Base-by-base conservation (phyloP, 495 filamentous ascomycete species). In the Copromyces sp. region DNA sequence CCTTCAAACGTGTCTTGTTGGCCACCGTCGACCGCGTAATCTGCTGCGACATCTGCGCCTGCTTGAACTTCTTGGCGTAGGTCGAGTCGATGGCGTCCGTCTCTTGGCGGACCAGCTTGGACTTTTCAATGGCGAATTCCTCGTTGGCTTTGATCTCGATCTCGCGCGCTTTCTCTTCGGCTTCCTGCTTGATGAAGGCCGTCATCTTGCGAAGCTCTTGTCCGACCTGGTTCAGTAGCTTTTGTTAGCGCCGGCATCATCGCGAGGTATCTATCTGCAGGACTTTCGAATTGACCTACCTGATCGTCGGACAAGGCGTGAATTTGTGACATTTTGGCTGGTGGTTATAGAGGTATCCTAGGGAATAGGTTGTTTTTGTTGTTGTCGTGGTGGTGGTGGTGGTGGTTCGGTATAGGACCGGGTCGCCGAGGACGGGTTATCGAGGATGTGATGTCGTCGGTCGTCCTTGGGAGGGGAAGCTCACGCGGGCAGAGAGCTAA, bases 171-270 rank as follows among this genome's bases (percentile, higher is more conserved):
- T 99, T 99, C 81, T 99, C 96, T 44, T 90, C 85, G 35, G 96
- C 96, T 87, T 99, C 96, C 85, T 98, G 94, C 81, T 91, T 92
- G 90, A 99, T 99, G 92, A 99, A 99, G 81, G 94, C 93, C 65
- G 96, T 98, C 96, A 99, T 99, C 87, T 99, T 99, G 86, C 91
- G 93, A 81, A 99, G 93, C 88, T 99, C 96, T 82, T 89, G 88
- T 79, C 90, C 88, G 84, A 99, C 95, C 94, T 98, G 76, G 47
- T 69, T 42, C 32, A 65, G 20, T 32, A 42, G 17, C 37, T 68
- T 74, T 68, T 16, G 39, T 20, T 42, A n/a, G 24, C 24, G 24
- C 24, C 1, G 24, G 24, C 24, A 24, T 24, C 24, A 24, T 24
- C 24, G 24, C 24, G 24, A 24, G 24, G 24, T 24, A 24, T 24